phyloP scores from a whole-genome alignment of 1,139 yeast species.

The Tardiomyces blankii region DNA sequence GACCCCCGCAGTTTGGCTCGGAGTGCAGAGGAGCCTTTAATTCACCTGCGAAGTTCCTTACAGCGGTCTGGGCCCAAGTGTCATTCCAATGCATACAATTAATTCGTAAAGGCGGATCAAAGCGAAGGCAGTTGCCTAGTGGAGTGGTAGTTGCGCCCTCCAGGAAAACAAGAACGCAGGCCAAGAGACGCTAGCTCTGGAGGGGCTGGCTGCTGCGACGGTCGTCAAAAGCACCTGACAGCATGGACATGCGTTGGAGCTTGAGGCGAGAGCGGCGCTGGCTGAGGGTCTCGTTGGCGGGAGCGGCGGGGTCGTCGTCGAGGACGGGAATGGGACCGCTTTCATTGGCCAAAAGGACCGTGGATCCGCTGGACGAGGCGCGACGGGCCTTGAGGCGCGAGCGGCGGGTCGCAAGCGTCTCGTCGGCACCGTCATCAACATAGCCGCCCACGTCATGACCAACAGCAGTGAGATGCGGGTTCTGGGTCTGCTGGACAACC shows the following conservation, averaged over 20 bases:
- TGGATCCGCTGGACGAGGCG: no score
- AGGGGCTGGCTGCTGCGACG: not conserved
- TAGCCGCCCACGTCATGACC: no score
- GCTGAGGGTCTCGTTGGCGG: conserved; percentile 21
- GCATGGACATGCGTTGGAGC: conserved; percentile 8
- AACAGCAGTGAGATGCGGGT: not conserved
- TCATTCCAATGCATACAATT: no score
- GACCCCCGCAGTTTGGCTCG: not conserved
- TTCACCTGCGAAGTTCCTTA: no score
- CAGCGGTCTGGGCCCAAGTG: no score
- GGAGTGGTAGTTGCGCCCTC: no score
- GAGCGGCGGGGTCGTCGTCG: conserved; percentile 1
- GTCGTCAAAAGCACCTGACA: not conserved
- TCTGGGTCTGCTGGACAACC: conserved; percentile 8
- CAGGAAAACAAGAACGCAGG: no score
- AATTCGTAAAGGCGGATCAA: no score
- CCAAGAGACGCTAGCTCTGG: not conserved
- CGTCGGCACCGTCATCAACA: conserved; percentile 12
- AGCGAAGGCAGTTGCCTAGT: no score
- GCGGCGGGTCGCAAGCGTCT: conserved; percentile 21
- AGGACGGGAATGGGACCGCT: not conserved
- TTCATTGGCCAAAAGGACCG: conserved; percentile 6
- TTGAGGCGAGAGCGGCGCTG: conserved; percentile 23
- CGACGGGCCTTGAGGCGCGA: conserved; percentile 15
- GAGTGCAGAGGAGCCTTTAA: no score